Base-by-base conservation (phyloP, 202 grass and related monocot species). In the Carex arenaria region DNA sequence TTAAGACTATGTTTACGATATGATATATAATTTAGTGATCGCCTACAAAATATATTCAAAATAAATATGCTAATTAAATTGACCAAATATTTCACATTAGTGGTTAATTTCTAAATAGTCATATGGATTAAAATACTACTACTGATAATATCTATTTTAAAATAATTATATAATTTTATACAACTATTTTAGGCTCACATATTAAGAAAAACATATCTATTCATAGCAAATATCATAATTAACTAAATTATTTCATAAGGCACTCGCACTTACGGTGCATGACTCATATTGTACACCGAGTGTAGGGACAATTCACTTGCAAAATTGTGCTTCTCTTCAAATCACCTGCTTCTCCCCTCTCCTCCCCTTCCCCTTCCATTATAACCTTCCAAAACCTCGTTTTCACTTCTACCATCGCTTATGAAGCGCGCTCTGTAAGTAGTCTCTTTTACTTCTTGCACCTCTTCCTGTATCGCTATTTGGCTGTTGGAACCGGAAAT, bases 401-500 rank as follows among this genome's bases (percentile, higher is more conserved):
- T 70, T 75, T 79, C 57, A 61, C 83, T 75, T n/a, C 63, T 49
- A 62, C 49, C 71, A 26, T 84, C 85, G 87, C 88, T 94, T 85
- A 84, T 71, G 26, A 53, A 14, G 62, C 84, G 62, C 78, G 60
- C 85, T 67, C 81, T 83, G 83, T 84, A 91, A 89, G 84, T 78
- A 80, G 77, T 83, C 85, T 65, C 65, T 52, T 9, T 47, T 22
- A 26, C 10, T 20, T 11, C 63, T 51, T 15, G 10, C 18, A 28
- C 61, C 32, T 72, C 9, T 18, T 60, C 74, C 65, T 42, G 45
- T 9, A 10, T 79, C 28, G 2, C 47, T 83, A 13, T 66, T 78
- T 77, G 52, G 79, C 54, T 83, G 74, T 78, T 82, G 10, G 71
- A 86, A 67, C 34, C 20, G 42, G 71, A 83, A 82, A 98, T 98